A percentile compares a stretch with the other conserved stretches of the same genome.
phyloP scores from a whole-genome alignment of 2,329 filamentous ascomycete genomes.

The Pestalotiopsis sp. region DNA sequence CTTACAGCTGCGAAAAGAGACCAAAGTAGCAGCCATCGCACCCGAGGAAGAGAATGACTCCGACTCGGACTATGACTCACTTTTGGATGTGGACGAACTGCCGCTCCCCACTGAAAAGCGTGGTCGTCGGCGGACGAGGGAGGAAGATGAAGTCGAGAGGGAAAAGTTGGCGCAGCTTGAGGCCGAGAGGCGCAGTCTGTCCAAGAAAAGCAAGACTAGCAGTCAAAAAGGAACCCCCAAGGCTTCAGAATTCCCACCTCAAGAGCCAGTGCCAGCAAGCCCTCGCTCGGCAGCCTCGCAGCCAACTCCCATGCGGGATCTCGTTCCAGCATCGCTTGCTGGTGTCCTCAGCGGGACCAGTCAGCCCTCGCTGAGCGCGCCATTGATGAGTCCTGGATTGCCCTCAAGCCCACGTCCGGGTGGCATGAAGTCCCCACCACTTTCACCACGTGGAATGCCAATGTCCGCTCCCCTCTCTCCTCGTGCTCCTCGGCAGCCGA shows the following conservation, averaged over 20 bases:
- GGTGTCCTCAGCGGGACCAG: conserved; percentile 47
- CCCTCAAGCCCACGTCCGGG: conserved; percentile 62
- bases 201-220: conserved; percentile 69
- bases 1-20: conserved; percentile 64
- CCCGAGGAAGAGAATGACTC: conserved; percentile 63
- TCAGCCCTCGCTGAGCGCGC: conserved; percentile 37
- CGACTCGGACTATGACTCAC: conserved; percentile 83
- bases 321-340: conserved; percentile 53
- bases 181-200: conserved; percentile 70
- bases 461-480: conserved; percentile 66
- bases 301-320: conserved; percentile 37
- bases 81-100: conserved; percentile 69
- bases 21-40: conserved; percentile 28
- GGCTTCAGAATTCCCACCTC: conserved; percentile 34
- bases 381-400: conserved; percentile 61
- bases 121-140: conserved; percentile 80
- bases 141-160: conserved; percentile 82
- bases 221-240: conserved; percentile 51
- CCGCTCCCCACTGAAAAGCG: conserved; percentile 57
- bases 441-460: conserved; percentile 62
- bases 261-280: conserved; percentile 39
- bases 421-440: conserved; percentile 61
- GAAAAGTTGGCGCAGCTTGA: conserved; percentile 70
- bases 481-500: conserved; percentile 72
- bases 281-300: conserved; percentile 35